phyloP scores from a whole-genome alignment of 441 rosid genomes.

The Croton laevigatus region DNA sequence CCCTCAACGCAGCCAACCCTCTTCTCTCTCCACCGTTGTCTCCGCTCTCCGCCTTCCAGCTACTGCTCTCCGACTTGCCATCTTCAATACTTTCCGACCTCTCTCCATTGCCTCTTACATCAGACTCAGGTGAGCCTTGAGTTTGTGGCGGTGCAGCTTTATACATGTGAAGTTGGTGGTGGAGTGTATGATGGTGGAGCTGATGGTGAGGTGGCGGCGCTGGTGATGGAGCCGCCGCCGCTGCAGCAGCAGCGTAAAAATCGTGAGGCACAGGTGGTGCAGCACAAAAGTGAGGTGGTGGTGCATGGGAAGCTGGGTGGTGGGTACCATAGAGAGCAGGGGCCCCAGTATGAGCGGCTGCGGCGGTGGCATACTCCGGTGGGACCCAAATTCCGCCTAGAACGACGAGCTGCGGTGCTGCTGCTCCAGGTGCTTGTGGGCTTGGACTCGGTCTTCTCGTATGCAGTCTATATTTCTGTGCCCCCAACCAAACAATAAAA shows the following conservation, averaged over 20 bases:
- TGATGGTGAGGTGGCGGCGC: slow-evolving; percentile 36
- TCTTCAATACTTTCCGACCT: slow-evolving; percentile 82
- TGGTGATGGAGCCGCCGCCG: slow-evolving; percentile 20
- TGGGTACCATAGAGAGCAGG: slow-evolving; percentile 45
- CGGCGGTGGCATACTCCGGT: slow-evolving; percentile 74
- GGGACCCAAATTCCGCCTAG: slow-evolving; percentile 96
- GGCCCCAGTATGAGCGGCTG: slow-evolving; percentile 44
- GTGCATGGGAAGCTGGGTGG: slow-evolving; percentile 47
- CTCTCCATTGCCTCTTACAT: slow-evolving; percentile 46
- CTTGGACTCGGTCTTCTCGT: slow-evolving; percentile 93
- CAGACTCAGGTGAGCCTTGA: slow-evolving; percentile 57
- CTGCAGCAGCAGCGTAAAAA: slow-evolving; percentile 48
- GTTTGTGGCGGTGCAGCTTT: slow-evolving; percentile 45
- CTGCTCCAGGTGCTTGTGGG: slow-evolving; percentile 64
- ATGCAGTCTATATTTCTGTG: slow-evolving; percentile 93
- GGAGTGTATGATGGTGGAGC: slow-evolving; percentile 27
- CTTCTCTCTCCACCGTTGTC: slow-evolving; percentile 54
- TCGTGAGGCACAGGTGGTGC: slow-evolving; percentile 61
- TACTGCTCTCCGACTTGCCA: slow-evolving; percentile 76
- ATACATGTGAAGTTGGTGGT: slow-evolving; percentile 60
- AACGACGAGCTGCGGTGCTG: slow-evolving; percentile 69
- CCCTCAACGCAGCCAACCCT: slow-evolving; percentile 68
- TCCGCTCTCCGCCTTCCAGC: slow-evolving; percentile 65
- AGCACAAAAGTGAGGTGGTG: slow-evolving; percentile 57
- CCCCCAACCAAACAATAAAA: slow-evolving; percentile 7